Evolutionary conservation across 805 yeast genomes (phyloP), one percentile per base, ranked within the genome.

Genomic region (Cyberlindnera samutprakarnensis): DNA sequence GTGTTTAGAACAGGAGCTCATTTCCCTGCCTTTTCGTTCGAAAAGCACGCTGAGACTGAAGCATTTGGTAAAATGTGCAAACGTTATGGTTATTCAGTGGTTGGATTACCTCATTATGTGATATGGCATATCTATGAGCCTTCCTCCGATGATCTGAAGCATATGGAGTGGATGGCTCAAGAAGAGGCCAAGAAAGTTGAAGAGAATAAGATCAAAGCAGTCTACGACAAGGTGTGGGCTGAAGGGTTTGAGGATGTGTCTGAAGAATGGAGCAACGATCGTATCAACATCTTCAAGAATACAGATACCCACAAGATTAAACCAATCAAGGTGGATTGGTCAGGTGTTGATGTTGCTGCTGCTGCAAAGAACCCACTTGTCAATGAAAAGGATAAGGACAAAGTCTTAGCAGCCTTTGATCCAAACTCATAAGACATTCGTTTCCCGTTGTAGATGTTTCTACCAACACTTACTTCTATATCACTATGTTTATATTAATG

Each of bases 51-150:
- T 2, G 98, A 90, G 57, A 90, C 98, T 3, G 98, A 90, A 59
- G 97, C 95, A 0, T 90, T 92, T 57, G 98, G 95, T 32, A 87
- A 85, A 56, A 68, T 90, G 70, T 75, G 86, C 44, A 78, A 83
- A 47, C 65, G 78, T 47, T 84, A 88, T 94, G 87, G 88, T 3
- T 84, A 72, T 56, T 70, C 78, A n/a, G 96, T 90, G 21, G 72
- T 78, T 39, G 97, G 97, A 0, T 66, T 90, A 46, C 95, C 96
- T 13, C 96, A 90, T 61, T 90, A 90, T 54, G 94, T 86, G 27
- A 82, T 90, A 35, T 90, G 97, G 97, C 96, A 87, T 57, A 79
- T 85, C 42, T 90, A 90, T 58, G 97, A 90, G 64, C 97, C 97
- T 20, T 81, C 94, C 14, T 75, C 79, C 12, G 97, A 90, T 56